These are phyloP conservation scores for Ascochyta fabae DNA, from an alignment of 2,329 filamentous ascomycete genomes.

Conservation along the genomic window DNA sequence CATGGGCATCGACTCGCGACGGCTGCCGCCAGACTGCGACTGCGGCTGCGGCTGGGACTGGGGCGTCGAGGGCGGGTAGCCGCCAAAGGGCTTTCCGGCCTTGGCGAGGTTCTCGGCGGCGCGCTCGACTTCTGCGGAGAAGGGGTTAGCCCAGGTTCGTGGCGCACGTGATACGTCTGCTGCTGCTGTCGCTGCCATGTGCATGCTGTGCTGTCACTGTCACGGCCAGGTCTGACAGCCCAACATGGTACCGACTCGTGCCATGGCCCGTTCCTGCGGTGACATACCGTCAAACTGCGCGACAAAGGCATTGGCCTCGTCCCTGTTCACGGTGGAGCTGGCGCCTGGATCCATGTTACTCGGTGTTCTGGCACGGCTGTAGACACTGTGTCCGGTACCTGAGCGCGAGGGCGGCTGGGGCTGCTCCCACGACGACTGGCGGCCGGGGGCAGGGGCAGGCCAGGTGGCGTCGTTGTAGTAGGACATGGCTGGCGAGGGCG, in stretches of 20 bases:
- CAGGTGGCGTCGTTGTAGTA: conserved; percentile 73
- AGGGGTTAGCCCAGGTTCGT: conserved; percentile 21
- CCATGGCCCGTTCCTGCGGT: neutral
- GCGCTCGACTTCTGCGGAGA: conserved; percentile 82
- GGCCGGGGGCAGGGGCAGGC: conserved; percentile 65
- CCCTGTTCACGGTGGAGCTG: conserved; percentile 69
- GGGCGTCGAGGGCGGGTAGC: conserved; percentile 31
- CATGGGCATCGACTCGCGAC: conserved; percentile 81
- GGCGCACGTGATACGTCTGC: conserved; percentile 2
- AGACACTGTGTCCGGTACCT: conserved; percentile 57
- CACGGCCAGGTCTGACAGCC: neutral
- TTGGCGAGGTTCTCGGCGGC: conserved; percentile 95
- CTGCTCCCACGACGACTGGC: conserved; percentile 75
- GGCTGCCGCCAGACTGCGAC: conserved; percentile 59
- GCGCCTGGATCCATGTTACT: conserved; percentile 64
- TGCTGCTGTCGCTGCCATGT: conserved; percentile 1
- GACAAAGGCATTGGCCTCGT: conserved; percentile 79
- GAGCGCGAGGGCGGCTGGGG: conserved; percentile 75
- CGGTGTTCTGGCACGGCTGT: conserved; percentile 20
- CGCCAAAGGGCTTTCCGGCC: conserved; percentile 87
- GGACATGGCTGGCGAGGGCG: conserved; percentile 58
- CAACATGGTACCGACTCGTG: conserved; percentile 4
- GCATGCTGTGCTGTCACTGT: neutral
- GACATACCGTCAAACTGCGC: conserved; percentile 88
- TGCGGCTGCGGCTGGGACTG: neutral